Conservation (phyloP, 140 eudicot species). For the Senecio squalidus region DNA sequence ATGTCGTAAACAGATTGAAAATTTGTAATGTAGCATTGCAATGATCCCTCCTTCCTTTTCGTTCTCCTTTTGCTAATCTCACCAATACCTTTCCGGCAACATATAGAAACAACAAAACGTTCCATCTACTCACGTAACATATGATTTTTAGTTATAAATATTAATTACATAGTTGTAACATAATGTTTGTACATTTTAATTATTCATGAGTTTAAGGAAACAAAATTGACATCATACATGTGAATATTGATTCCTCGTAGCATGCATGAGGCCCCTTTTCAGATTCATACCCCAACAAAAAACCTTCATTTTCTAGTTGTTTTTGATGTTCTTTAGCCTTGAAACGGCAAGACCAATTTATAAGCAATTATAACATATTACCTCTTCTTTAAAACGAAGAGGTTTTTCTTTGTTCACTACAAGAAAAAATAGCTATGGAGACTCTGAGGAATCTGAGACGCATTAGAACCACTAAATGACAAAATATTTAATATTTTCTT, state of each 20-base stretch:
- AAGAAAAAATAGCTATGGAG: too few species aligned
- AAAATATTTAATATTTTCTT: too few species aligned
- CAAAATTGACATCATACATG: not conserved
- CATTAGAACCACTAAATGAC: too few species aligned
- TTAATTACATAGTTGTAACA: too few species aligned
- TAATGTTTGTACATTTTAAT: not conserved
- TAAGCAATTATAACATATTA: not conserved
- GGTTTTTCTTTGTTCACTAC: too few species aligned
- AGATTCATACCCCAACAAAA: constrained; percentile 58
- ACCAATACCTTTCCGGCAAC: constrained; percentile 74
- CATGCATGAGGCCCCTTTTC: constrained; percentile 74
- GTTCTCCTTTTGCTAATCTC: constrained; percentile 78
- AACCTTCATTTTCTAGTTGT: constrained; percentile 49
- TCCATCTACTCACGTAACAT: not conserved
- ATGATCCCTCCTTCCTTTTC: constrained; percentile 63
- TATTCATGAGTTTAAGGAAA: not conserved
- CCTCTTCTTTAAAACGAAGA: too few species aligned
- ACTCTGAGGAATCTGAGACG: too few species aligned
- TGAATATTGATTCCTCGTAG: constrained; percentile 29
- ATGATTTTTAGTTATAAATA: not conserved
- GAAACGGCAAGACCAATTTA: constrained; percentile 11
- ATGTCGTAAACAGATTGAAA: constrained; percentile 68
- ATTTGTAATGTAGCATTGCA: constrained; percentile 43
- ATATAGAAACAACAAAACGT: not conserved
- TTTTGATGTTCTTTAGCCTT: constrained; percentile 71